Percentiles rank a stretch among this genome's conserved stretches.
Evolutionary conservation across 257 asterid genomes (phyloP).

Genomic region (Gentiana dahurica): DNA sequence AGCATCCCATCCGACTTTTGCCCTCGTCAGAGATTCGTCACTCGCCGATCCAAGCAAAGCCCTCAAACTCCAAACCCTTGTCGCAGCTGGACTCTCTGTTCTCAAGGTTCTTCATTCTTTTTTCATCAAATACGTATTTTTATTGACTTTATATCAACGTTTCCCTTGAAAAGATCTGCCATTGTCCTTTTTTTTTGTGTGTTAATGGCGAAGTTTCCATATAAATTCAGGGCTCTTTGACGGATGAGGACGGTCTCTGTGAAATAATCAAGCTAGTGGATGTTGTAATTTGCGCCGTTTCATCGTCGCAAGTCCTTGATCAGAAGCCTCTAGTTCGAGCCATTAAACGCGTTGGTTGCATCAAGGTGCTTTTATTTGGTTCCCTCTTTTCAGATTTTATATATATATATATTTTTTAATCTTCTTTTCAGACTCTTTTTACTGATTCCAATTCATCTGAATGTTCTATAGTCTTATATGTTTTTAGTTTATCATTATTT

Average conservation of each 20-base stretch:
- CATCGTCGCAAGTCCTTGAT: constrained; percentile 52
- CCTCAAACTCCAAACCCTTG: constrained; percentile 41
- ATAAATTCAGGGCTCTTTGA: constrained; percentile 56
- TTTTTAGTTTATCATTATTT: too few species aligned
- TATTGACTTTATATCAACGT: background rate
- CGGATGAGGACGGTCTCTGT: constrained; percentile 47
- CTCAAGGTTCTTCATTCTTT: constrained; percentile 24
- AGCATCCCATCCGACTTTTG: constrained; percentile 71
- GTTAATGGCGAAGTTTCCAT: too few species aligned
- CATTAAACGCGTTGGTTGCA: constrained; percentile 61
- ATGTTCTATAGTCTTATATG: too few species aligned
- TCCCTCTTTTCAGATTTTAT: background rate
- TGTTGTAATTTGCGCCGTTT: constrained; percentile 72
- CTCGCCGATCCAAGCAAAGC: constrained; percentile 51
- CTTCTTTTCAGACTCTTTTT: too few species aligned
- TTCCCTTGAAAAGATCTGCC: background rate
- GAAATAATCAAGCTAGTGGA: constrained; percentile 65
- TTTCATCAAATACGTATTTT: background rate
- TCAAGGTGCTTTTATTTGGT: constrained; percentile 39
- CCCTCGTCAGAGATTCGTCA: constrained; percentile 69
- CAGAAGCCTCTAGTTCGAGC: constrained; percentile 73
- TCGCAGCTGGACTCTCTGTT: constrained; percentile 41
- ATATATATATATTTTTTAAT: too few species aligned
- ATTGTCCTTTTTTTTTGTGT: too few species aligned
- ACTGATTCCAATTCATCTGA: too few species aligned